Evolutionary conservation across 1,139 yeast genomes (phyloP).

Genomic region (Yamadazyma friedrichii): DNA sequence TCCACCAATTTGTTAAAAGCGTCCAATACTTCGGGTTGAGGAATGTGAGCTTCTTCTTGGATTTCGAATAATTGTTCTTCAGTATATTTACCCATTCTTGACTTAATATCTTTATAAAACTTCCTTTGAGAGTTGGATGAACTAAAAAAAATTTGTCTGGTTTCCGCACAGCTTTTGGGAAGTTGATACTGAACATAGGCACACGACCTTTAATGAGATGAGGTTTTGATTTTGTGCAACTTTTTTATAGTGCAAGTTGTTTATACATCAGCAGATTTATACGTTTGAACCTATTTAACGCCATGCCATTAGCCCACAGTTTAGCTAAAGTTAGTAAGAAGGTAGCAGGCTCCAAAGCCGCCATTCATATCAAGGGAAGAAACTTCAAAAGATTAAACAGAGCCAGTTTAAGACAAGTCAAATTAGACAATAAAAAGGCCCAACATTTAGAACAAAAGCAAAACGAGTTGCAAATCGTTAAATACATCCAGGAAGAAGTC

Average conservation of each 20-base stretch:
- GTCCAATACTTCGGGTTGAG: constrained; percentile 61
- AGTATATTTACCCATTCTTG: constrained; percentile 50
- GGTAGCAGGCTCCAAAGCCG: constrained; percentile 55
- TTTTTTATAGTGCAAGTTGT: too few species aligned
- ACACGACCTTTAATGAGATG: constrained; percentile 11
- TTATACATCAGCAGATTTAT: too few species aligned
- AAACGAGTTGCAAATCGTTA: constrained; percentile 54
- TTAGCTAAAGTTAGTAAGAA: constrained; percentile 70
- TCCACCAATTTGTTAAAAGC: constrained; percentile 68
- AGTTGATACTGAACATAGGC: not conserved
- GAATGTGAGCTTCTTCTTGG: constrained; percentile 55
- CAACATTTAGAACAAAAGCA: constrained; percentile 58
- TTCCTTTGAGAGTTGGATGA: constrained; percentile 1
- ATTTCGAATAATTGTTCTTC: constrained; percentile 65
- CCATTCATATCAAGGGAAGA: constrained; percentile 84
- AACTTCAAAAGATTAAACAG: constrained; percentile 80
- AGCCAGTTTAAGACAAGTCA: constrained; percentile 81
- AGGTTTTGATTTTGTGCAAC: too few species aligned
- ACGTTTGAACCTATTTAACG: too few species aligned
- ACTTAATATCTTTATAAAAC: constrained; percentile 1
- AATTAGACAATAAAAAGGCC: constrained; percentile 57
- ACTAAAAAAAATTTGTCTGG: constrained; percentile 3
- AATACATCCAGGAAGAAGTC: constrained; percentile 65
- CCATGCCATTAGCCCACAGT: constrained; percentile 79
- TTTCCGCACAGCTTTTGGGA: constrained; percentile 17